phyloP scores from a whole-genome alignment of 805 yeast genomes.

The Wickerhamomyces kurtzmanii region DNA sequence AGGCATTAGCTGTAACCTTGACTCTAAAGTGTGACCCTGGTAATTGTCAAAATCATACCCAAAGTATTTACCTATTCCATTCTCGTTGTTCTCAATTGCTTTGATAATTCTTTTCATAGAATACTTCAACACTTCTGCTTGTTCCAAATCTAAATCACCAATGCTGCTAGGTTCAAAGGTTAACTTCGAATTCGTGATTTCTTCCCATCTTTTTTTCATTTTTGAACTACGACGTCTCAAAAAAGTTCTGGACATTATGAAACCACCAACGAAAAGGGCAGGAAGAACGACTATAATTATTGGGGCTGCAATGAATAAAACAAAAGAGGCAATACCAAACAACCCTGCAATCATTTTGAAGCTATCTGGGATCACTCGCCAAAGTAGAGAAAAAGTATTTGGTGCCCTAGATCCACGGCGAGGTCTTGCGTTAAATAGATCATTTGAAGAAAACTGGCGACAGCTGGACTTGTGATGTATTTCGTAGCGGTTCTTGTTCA shows the following conservation, averaged over 20 bases:
- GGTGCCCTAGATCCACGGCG: too few species aligned
- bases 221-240: conserved; percentile 6
- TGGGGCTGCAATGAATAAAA: conserved; percentile 11
- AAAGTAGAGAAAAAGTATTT: conserved; percentile 3
- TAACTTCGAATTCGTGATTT: conserved; percentile 7
- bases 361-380: conserved; percentile 6
- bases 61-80: conserved; percentile 5
- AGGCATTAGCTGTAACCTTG: conserved; percentile 6
- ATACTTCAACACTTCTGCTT: conserved; percentile 2
- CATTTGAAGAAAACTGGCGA: too few species aligned
- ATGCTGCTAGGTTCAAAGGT: conserved; percentile 8
- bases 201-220: conserved; percentile 8
- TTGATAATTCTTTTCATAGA: conserved; percentile 7
- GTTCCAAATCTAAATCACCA: conserved; percentile 1
- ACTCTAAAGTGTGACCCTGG: conserved; percentile 3
- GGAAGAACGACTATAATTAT: conserved; percentile 13
- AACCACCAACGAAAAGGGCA: conserved; percentile 13
- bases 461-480: too few species aligned
- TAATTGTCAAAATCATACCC: conserved; percentile 1
- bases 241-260: conserved; percentile 5
- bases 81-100: conserved; percentile 11
- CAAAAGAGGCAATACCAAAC: conserved; percentile 7
- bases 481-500: too few species aligned
- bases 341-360: conserved; percentile 3
- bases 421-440: too few species aligned